A percentile compares a stretch with the other conserved stretches of the same genome.
Evolutionary conservation across 768 basidiomycete species (phyloP).

Genomic region (Russula sp.): DNA sequence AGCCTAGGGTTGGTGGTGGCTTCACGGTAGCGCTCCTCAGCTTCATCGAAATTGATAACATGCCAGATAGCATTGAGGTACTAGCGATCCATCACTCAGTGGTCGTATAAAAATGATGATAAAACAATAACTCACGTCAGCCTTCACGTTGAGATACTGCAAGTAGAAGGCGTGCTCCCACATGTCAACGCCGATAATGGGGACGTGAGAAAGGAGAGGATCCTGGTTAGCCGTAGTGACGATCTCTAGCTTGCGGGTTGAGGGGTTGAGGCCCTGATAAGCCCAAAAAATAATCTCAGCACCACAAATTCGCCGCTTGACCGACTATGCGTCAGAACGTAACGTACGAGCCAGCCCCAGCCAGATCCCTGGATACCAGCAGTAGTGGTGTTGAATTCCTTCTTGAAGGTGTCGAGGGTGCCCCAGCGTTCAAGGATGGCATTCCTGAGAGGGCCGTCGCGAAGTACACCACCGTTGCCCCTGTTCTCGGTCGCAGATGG

Average conservation of each 20-base stretch:
- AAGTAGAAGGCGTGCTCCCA: slow-evolving; percentile 98
- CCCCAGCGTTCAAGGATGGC: slow-evolving; percentile 64
- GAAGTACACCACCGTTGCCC: slow-evolving; percentile 54
- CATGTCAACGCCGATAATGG: slow-evolving; percentile 88
- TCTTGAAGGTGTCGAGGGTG: slow-evolving; percentile 62
- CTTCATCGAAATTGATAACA: slow-evolving; percentile 68
- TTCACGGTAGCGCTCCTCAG: slow-evolving; percentile 57
- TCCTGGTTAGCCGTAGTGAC: slow-evolving; percentile 95
- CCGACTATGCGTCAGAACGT: neutral
- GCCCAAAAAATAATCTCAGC: slow-evolving; percentile 10
- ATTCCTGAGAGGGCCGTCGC: slow-evolving; percentile 56
- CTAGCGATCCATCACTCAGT: slow-evolving; percentile 31
- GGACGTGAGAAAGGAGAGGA: slow-evolving; percentile 67
- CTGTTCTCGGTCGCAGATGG: slow-evolving; percentile 48
- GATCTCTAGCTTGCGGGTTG: slow-evolving; percentile 71
- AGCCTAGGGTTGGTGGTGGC: slow-evolving; percentile 35
- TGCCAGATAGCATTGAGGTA: slow-evolving; percentile 76
- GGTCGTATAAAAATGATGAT: neutral
- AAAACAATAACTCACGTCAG: slow-evolving; percentile 54
- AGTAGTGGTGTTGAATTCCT: slow-evolving; percentile 80
- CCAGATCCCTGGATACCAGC: slow-evolving; percentile 88
- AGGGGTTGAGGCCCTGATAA: slow-evolving; percentile 60
- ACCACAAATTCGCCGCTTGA: neutral
- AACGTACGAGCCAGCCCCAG: slow-evolving; percentile 93
- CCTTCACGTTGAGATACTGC: slow-evolving; percentile 94